Conservation (phyloP, 2,329 filamentous ascomycete species). For the Cyphellophora attinorum region DNA sequence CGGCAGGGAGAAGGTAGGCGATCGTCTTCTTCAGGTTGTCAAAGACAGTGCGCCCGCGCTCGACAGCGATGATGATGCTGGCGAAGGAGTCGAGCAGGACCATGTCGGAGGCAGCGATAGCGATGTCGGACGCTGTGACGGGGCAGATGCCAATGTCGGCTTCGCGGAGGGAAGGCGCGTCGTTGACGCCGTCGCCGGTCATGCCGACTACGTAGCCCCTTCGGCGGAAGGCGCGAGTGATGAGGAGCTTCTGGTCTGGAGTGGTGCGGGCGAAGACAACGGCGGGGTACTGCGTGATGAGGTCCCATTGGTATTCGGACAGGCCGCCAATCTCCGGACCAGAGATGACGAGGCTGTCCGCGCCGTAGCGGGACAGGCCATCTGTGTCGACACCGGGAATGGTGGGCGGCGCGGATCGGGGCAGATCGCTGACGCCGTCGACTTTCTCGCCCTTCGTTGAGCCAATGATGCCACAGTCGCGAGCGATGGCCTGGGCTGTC, state of each 20-base stretch:
- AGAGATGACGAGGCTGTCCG: slow-evolving; percentile 51
- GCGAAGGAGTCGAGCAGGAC: slow-evolving; percentile 60
- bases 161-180: slow-evolving; percentile 45
- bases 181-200: slow-evolving; percentile 40
- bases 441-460: slow-evolving; percentile 26
- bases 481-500: slow-evolving; percentile 63
- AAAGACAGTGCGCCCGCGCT: slow-evolving; percentile 66
- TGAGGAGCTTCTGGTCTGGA: slow-evolving; percentile 69
- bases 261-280: slow-evolving; percentile 70
- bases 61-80: slow-evolving; percentile 61
- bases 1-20: slow-evolving; percentile 64
- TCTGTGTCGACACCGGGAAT: slow-evolving; percentile 14
- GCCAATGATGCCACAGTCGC: slow-evolving; percentile 62
- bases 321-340: slow-evolving; percentile 58
- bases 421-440: slow-evolving; percentile 45
- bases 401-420: slow-evolving; percentile 19
- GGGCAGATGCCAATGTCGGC: slow-evolving; percentile 53
- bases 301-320: slow-evolving; percentile 59
- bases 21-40: slow-evolving; percentile 72
- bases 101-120: slow-evolving; percentile 54
- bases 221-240: slow-evolving; percentile 64
- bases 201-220: slow-evolving; percentile 48
- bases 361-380: slow-evolving; percentile 14
- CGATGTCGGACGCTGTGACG: slow-evolving; percentile 49
- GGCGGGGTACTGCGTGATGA: slow-evolving; percentile 54